Evolutionary conservation across 2,329 filamentous ascomycete genomes (phyloP), one percentile per base, ranked within the genome.

Genomic region (Pseudogymnoascus sp.): DNA sequence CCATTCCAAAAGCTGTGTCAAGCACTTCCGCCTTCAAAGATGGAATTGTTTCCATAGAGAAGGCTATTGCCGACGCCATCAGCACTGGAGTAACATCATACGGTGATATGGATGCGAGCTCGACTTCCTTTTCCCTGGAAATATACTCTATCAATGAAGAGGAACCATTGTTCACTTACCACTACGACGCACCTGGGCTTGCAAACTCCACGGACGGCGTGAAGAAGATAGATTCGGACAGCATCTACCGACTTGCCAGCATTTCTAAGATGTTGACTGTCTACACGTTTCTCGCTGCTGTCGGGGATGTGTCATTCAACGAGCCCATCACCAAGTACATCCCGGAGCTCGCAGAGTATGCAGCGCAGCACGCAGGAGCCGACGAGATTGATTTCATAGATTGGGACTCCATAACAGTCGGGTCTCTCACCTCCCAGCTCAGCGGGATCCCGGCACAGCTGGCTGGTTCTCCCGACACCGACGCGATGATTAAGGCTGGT

Each of bases 201-300:
- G 66, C 61, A 31, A 65, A 60, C 23, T 64, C 67, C 23, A 68
- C 71, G 3, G 68, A 70, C 7, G 74, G 75, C 0, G 72, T 74
- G 6, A 71, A 65, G 7, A 68, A 67, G 1, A 70, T 80, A 3
- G 71, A 76, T 33, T 71, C 71, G 6, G 69, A 80, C 62, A 78
- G 74, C 0, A 68, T 77, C 19, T 82, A 75, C 65, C 70, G 74
- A 2, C 67, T 77, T 3, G 75, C 72, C 12, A 80, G 78, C 64
- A 68, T 80, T 10, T 77, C 77, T 8, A 81, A 81, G 67, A 67
- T 79, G 6, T 74, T 78, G 64, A 77, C 74, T 2, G 72, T 79
- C 2, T 78, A 76, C 61, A 72, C 72, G 5, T 77, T 76, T 64
- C 70, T 80, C 16, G 70, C 72, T 12, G 72, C 77, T 63, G 70